These are phyloP conservation scores for Spathaspora girioi DNA, from an alignment of 805 yeast species.

Conservation along the genomic window DNA sequence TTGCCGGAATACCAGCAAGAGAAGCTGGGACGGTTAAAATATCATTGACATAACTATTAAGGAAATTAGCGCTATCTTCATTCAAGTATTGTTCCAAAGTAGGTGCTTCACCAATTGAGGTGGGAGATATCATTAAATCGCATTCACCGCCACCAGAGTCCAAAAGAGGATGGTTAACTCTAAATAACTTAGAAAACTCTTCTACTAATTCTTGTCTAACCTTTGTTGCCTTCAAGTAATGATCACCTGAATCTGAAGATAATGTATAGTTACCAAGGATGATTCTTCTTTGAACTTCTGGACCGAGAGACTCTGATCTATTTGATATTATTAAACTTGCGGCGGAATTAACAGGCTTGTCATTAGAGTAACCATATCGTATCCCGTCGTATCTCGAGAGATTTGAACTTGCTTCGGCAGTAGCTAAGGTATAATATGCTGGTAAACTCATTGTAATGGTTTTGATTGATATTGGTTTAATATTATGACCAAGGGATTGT, in stretches of 20 bases:
- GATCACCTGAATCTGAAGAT: constrained; percentile 71
- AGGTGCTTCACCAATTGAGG: constrained; percentile 58
- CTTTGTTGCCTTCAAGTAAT: constrained; percentile 71
- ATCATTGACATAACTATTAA: constrained; percentile 74
- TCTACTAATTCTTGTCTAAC: constrained; percentile 56
- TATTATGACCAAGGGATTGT: constrained; percentile 43
- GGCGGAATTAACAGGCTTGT: constrained; percentile 15
- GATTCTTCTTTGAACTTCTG: constrained; percentile 80
- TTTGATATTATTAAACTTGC: constrained; percentile 37
- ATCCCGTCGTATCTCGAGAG: constrained; percentile 88
- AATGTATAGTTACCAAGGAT: constrained; percentile 83
- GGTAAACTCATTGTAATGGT: constrained; percentile 64
- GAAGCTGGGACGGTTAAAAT: constrained; percentile 87
- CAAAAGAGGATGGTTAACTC: constrained; percentile 38
- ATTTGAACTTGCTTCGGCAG: constrained; percentile 94
- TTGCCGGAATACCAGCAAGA: constrained; percentile 85
- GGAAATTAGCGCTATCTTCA: constrained; percentile 38
- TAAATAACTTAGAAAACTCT: constrained; percentile 67
- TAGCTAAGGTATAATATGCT: constrained; percentile 81
- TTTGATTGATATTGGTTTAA: constrained; percentile 69
- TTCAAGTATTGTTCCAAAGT: constrained; percentile 41
- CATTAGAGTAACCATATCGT: constrained; percentile 62
- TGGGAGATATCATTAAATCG: constrained; percentile 75
- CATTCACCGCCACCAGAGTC: constrained; percentile 11
- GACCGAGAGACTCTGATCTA: constrained; percentile 67